Conservation (phyloP, 176 grass and related monocot species). For the Chrysopogon serrulatus region DNA sequence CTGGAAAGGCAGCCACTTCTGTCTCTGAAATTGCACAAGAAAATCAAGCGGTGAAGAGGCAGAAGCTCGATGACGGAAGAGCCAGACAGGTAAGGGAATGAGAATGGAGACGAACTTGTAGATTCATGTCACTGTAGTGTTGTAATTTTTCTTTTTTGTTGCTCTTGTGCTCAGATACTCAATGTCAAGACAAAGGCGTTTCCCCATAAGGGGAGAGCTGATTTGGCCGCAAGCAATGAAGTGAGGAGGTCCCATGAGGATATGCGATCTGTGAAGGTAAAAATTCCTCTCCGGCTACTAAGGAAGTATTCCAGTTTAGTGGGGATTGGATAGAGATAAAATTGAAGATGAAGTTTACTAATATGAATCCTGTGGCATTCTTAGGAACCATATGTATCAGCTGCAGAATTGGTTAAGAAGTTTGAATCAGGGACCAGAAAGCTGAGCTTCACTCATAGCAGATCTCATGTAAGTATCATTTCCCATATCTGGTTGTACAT, state of each 20-base stretch:
- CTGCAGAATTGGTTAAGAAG: slow-evolving; percentile 86
- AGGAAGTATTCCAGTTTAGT: not conserved
- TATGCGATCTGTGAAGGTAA: slow-evolving; percentile 44
- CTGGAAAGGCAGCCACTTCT: not conserved
- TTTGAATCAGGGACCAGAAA: slow-evolving; percentile 87
- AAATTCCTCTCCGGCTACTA: slow-evolving; percentile 9
- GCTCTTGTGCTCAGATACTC: slow-evolving; percentile 55
- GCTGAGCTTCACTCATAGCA: slow-evolving; percentile 33
- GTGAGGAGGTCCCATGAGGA: slow-evolving; percentile 27
- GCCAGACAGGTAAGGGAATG: slow-evolving; percentile 53
- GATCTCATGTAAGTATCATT: slow-evolving; percentile 53
- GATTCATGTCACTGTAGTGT: not conserved
- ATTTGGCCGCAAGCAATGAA: slow-evolving; percentile 30
- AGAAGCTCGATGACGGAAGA: slow-evolving; percentile 77
- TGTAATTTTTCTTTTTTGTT: not conserved
- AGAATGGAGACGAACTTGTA: not conserved
- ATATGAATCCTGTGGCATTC: slow-evolving; percentile 12
- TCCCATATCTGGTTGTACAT: not conserved
- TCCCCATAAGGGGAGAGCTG: slow-evolving; percentile 63
- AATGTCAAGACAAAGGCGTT: slow-evolving; percentile 64
- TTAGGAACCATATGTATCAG: slow-evolving; percentile 73
- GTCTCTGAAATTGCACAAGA: slow-evolving; percentile 59
- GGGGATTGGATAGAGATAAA: not conserved
- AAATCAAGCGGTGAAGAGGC: slow-evolving; percentile 89
- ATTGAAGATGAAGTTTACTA: not conserved